Evolutionary conservation across 148 eudicot genomes (phyloP), one percentile per base, ranked within the genome.

Genomic region (Rhododendron simsii): DNA sequence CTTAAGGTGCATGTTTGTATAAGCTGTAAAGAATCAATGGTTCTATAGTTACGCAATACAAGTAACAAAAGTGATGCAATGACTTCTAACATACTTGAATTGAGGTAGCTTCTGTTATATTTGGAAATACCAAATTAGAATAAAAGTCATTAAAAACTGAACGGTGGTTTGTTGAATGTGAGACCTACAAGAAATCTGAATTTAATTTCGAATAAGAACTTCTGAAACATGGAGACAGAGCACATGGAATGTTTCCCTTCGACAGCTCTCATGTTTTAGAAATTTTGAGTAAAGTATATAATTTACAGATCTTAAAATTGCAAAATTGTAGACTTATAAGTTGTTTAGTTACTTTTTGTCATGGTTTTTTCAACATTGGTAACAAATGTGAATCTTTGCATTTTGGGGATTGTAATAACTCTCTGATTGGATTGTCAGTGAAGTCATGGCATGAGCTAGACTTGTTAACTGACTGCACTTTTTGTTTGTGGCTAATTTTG

Each of bases 401-500:
- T 50, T 80, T 30, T 33, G 59, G 39, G 50, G 73, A 57, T 81
- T 50, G 39, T 55, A 59, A 53, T 15, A 30, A 59, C 15, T 57
- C n/a, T 59, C 13, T 35, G 26, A 33, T 59, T 35, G 71, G n/a
- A 20, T 55, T 37, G 20, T 55, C 12, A 7, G 10, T 59, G n/a
- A 55, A 81, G 7, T 55, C 9, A 10, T 41, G 14, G 51, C 51
- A 26, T 8, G 44, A 57, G 28, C 45, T 44, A 57, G 50, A 59
- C 69, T 59, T 81, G 50, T 59, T 51, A 35, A 20, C 30, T 59
- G 73, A 53, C 45, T 71, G 45, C 51, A 45, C 33, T 16, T 57
- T 81, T 11, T 73, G 26, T 44, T 41, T 44, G 28, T 86, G 73
- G 65, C 78, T 87, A 30, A 87, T 82, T 61, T 44, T 39, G 47